Percentiles rank a stretch among this genome's conserved stretches.
Conservation (phyloP, 1,284 basidiomycete species). For the Malassezia japonica region DNA sequence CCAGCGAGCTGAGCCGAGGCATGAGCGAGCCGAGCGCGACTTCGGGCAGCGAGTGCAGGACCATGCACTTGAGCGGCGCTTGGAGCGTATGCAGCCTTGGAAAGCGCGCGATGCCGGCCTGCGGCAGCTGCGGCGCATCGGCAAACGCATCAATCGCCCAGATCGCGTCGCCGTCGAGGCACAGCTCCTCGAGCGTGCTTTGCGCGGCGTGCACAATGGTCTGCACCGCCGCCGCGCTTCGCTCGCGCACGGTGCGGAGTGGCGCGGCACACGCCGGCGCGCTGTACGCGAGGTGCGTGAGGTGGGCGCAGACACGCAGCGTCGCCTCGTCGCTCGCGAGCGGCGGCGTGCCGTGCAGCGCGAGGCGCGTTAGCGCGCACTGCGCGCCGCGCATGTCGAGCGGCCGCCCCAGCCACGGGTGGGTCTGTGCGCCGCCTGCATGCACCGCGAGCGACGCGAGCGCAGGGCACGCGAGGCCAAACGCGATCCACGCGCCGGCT, state of each 20-base stretch:
- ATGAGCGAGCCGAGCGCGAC: neutral
- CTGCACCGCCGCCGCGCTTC: neutral
- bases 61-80: conserved; percentile 7
- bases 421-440: neutral
- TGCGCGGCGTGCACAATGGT: neutral
- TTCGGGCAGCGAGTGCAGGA: neutral
- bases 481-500: conserved; percentile 5
- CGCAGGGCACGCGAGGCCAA: neutral
- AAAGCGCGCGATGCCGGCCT: neutral
- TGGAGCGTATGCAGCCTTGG: neutral
- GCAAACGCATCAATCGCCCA: conserved; percentile 5
- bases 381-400: neutral
- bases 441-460: neutral
- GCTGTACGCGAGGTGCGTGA: conserved; percentile 6
- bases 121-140: neutral
- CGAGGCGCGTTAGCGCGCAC: neutral
- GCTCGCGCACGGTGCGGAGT: conserved; percentile 3
- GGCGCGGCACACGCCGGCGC: neutral
- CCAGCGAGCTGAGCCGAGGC: neutral
- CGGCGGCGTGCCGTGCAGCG: conserved; percentile 8
- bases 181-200: neutral
- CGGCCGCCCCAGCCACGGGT: conserved; percentile 9
- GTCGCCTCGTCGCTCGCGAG: neutral
- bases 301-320: neutral
- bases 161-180: conserved; percentile 9